Evolutionary conservation across 23 red algal species (phyloP).

Genomic region (Rhodosorus marinus): DNA sequence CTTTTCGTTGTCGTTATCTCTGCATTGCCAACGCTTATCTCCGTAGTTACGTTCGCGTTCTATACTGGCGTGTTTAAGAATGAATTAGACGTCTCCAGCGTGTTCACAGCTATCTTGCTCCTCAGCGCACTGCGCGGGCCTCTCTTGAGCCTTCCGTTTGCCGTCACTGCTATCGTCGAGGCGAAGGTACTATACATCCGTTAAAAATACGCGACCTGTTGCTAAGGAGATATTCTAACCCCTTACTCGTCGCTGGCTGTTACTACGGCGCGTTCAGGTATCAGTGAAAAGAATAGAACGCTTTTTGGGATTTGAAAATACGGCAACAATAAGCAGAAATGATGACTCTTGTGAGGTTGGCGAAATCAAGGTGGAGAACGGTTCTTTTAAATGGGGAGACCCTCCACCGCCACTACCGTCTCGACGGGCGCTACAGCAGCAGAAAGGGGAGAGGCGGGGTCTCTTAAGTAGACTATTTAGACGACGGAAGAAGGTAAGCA

Average conservation of each 20-base stretch:
- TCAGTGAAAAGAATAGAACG: conserved; percentile 59
- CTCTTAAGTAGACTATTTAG: background rate
- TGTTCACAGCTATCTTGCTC: conserved; percentile 67
- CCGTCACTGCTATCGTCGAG: conserved; percentile 56
- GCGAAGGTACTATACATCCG: too few species aligned
- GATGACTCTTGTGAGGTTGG: background rate
- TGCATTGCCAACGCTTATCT: conserved; percentile 51
- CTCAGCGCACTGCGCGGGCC: conserved; percentile 75
- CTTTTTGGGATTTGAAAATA: conserved; percentile 50
- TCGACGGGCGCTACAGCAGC: background rate
- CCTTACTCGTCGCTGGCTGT: too few species aligned
- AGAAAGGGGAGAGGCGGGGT: background rate
- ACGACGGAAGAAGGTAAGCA: background rate
- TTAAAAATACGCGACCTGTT: too few species aligned
- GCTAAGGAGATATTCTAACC: too few species aligned
- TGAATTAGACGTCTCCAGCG: conserved; percentile 32
- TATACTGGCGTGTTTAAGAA: conserved; percentile 58
- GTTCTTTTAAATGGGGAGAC: conserved; percentile 1
- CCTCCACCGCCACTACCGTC: too few species aligned
- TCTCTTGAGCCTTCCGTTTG: conserved; percentile 72
- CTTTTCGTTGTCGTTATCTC: conserved; percentile 54
- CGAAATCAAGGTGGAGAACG: conserved; percentile 1
- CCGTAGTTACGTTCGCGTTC: conserved; percentile 75
- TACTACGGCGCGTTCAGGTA: too few species aligned
- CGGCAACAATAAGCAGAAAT: conserved; percentile 4